Percentiles rank a stretch among this genome's conserved stretches.
These are phyloP conservation scores for Hypericum perforatum DNA, from an alignment of 345 rosid species.

Conservation along the genomic window DNA sequence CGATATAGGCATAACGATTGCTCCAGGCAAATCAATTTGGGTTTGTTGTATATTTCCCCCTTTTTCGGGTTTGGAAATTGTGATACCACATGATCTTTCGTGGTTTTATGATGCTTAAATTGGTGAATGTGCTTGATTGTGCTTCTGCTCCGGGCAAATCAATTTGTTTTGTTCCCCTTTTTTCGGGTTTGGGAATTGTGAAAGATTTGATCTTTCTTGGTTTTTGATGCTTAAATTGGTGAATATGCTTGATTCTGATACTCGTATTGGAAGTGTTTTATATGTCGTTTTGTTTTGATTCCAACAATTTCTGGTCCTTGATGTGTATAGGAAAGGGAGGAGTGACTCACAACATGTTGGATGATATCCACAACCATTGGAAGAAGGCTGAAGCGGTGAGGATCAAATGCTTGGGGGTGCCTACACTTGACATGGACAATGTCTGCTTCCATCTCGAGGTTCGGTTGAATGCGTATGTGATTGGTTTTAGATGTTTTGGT, in stretches of 20 bases:
- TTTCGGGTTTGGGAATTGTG: background rate
- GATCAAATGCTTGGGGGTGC: constrained; percentile 88
- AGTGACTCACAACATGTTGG: constrained; percentile 88
- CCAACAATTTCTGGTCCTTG: background rate
- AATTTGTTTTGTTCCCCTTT: constrained; percentile 37
- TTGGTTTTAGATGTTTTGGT: background rate
- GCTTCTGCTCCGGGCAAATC: constrained; percentile 71
- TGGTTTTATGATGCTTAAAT: too few relatives aligned
- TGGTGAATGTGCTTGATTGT: too few relatives aligned
- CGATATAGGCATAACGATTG: constrained; percentile 75
- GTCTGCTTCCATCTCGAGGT: constrained; percentile 86
- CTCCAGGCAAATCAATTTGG: constrained; percentile 72
- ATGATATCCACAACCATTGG: constrained; percentile 90
- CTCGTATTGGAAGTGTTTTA: too few relatives aligned
- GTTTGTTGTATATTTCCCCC: constrained; percentile 21
- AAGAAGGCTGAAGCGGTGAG: constrained; percentile 81
- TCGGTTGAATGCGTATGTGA: constrained; percentile 3
- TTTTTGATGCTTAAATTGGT: too few relatives aligned
- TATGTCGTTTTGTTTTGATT: too few relatives aligned
- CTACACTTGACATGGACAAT: constrained; percentile 88
- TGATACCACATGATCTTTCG: too few relatives aligned
- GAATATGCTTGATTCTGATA: too few relatives aligned
- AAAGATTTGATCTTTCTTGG: too few relatives aligned
- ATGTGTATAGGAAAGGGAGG: constrained; percentile 56
- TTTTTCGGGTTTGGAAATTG: background rate